Evolutionary conservation across 306 rosid species (phyloP), one percentile per base, ranked within the genome.

Genomic region (Pterocarpus macrocarpus): DNA sequence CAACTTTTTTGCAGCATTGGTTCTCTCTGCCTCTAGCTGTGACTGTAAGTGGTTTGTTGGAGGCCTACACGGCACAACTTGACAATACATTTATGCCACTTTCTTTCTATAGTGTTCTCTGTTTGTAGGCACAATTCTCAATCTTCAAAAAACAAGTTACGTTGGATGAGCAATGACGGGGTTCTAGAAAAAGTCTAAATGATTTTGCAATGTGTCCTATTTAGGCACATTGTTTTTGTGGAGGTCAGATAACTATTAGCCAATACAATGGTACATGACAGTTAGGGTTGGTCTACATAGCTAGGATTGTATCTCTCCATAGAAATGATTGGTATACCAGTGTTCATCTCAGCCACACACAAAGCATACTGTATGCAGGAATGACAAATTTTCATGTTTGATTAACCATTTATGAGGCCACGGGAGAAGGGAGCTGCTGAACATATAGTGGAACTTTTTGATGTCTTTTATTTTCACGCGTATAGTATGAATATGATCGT

Each of bases 51-150:
- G 99, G 99, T 73, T 77, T 95, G 88, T 83, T 95, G 88, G 99
- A 95, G 94, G 99, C 99, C 72, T 90, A 89, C 88, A 95, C 99
- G 0, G 88, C 98, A 7, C 99, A 95, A 81, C 97, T 95, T 30
- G 99, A 95, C 90, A 95, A 95, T 41, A 96, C 97, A 10, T 95
- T 95, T 83, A 93, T 95, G 76, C 99, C 99, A 28, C 91, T 93
- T 32, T 84, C 91, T 64, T 95, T 95, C 93, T 93, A 87, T 64
- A 92, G 97, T 84, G 98, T 95, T 79, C 96, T 95, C 66, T 91
- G 96, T 85, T 83, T 95, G 87, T 95, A 87, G 89, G 66, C 77
- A 82, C 58, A 41, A 49, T 80, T 74, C 53, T 68, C 71, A 22
- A 22, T 75, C 75, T 56, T 77, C 74, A 17, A 11, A 50, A 63